phyloP scores from a whole-genome alignment of 441 rosid species.

The Populus hybrid region DNA sequence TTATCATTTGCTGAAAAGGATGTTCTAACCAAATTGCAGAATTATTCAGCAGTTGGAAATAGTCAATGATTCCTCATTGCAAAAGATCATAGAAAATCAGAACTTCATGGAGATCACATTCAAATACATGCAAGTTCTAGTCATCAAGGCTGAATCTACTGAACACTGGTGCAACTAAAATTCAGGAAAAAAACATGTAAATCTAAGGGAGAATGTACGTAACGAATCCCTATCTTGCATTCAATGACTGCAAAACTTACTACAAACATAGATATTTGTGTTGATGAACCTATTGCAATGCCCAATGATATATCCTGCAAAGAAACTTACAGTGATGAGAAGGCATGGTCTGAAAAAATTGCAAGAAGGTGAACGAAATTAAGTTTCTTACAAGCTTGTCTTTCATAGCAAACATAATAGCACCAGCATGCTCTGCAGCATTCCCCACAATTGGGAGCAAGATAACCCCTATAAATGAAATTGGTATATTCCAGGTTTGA shows the following conservation, averaged over 20 bases:
- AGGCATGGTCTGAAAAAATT: not conserved
- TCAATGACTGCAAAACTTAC: constrained; percentile 39
- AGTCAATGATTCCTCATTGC: not conserved
- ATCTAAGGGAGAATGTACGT: not conserved
- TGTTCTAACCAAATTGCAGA: not conserved
- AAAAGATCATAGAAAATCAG: not conserved
- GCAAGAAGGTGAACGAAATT: constrained; percentile 4
- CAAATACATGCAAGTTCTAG: not conserved
- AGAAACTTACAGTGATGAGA: not conserved
- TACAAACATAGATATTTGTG: constrained; percentile 93
- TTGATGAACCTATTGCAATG: constrained; percentile 97
- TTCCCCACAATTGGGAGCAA: constrained; percentile 96
- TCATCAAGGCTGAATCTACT: not conserved
- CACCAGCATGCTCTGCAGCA: constrained; percentile 97
- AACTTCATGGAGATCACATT: not conserved
- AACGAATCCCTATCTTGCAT: not conserved
- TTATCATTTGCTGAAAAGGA: not conserved
- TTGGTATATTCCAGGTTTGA: constrained; percentile 66
- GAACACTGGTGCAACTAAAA: not conserved
- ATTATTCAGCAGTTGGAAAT: not conserved
- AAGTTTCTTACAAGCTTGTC: constrained; percentile 74
- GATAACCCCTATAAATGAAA: constrained; percentile 90
- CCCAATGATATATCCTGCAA: constrained; percentile 87
- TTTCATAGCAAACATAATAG: constrained; percentile 97
- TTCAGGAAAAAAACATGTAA: not conserved